Evolutionary conservation across 352 stramenopile genomes (phyloP).

Genomic region (Peronosclerospora sorghi): DNA sequence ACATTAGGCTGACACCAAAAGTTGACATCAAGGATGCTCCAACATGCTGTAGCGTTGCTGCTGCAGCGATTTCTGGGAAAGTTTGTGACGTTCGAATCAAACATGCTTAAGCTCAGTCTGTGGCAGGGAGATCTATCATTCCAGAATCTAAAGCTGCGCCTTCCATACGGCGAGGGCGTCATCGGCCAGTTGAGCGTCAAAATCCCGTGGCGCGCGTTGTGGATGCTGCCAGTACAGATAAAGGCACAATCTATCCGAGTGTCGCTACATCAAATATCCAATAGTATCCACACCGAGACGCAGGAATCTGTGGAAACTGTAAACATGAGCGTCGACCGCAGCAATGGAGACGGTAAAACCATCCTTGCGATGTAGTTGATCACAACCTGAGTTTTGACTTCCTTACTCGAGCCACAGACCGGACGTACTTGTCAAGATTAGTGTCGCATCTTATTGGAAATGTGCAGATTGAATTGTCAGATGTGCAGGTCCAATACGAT

Average conservation of each 20-base stretch:
- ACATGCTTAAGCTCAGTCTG: constrained; percentile 72
- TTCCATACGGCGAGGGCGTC: constrained; percentile 65
- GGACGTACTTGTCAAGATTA: constrained; percentile 72
- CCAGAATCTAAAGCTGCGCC: constrained; percentile 62
- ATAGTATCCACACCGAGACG: constrained; percentile 6
- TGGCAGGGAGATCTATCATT: constrained; percentile 83
- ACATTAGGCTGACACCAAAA: background rate
- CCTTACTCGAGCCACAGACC: constrained; percentile 25
- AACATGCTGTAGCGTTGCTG: constrained; percentile 71
- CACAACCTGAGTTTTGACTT: background rate
- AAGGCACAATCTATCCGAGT: constrained; percentile 64
- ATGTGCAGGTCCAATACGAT: constrained; percentile 79
- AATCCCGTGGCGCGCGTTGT: constrained; percentile 77
- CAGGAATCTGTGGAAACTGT: constrained; percentile 5
- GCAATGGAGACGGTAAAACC: constrained; percentile 26
- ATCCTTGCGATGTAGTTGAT: constrained; percentile 1
- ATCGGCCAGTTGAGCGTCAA: constrained; percentile 74
- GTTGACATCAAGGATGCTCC: constrained; percentile 37
- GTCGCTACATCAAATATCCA: constrained; percentile 47
- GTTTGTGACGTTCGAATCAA: constrained; percentile 83
- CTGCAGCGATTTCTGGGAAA: constrained; percentile 82
- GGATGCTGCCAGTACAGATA: constrained; percentile 75
- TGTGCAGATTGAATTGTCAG: constrained; percentile 73
- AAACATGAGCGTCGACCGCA: constrained; percentile 23
- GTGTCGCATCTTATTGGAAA: constrained; percentile 81